Base-by-base conservation (phyloP, 306 rosid species). In the Erythrophleum fordii region DNA sequence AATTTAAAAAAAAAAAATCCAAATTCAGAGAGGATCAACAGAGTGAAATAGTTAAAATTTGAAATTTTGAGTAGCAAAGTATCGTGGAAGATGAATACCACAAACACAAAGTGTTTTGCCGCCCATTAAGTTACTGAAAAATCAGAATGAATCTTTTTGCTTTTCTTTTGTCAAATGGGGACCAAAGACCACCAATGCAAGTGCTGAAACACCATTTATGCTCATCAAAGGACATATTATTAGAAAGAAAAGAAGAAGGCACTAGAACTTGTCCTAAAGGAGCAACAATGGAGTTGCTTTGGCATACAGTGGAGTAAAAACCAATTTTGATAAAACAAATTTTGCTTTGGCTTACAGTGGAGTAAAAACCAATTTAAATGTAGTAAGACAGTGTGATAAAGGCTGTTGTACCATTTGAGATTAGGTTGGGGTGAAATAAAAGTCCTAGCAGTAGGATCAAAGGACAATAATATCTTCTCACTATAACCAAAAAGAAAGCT, bases 131-230 rank as follows among this genome's bases (percentile, higher is more conserved):
- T 22, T 59, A 14, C 58, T 44, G 14, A 44, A 1, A 31, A 39
- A 34, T 22, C 39, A 52, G 34, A 52, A 16, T 4, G 53, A 34
- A 75, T 44, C 42, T 17, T 20, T 48, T 59, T 72, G 66, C 34
- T 69, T 69, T 75, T 42, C 17, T 64, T 71, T 44, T 17, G 37
- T 41, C 78, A 71, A 61, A 53, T 61, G 59, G 42, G 73, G 56
- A 34, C 61, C 62, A 23, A 22, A 9, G 62, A 23, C 62, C 62
- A 22, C 7, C 16, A 56, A 56, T 37, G 41, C 41, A 3, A 37
- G 35, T 31, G 6, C 18, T 23, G 0, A 11, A 25, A 10, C 39
- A 60, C 4, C 62, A 55, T 44, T 42, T 34, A 23, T 34, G 11
- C 5, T 28, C 6, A 77, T 42, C 46, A 35, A 37, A 76, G 16